Percentiles rank a stretch among this genome's conserved stretches.
These are phyloP conservation scores for Fagopyrum esculentum DNA, from an alignment of 148 eudicot species.

Conservation along the genomic window DNA sequence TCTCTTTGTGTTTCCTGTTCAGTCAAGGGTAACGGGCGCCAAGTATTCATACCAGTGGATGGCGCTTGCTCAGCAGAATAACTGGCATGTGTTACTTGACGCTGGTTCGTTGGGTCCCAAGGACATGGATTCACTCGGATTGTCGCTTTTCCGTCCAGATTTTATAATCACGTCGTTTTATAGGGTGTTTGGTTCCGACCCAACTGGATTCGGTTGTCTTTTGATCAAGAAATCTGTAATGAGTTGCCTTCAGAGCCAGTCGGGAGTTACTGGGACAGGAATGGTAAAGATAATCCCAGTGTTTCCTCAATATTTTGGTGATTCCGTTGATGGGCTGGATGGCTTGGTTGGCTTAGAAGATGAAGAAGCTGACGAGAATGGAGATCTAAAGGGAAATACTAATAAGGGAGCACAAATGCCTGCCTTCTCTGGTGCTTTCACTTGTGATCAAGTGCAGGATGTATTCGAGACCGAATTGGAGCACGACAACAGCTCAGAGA, in stretches of 20 bases:
- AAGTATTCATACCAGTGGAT: constrained; percentile 99
- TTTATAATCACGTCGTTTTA: constrained; percentile 94
- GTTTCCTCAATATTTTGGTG: constrained; percentile 72
- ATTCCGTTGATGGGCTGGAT: constrained; percentile 72
- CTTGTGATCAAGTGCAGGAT: constrained; percentile 87
- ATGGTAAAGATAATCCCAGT: constrained; percentile 90
- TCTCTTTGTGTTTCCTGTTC: constrained; percentile 93
- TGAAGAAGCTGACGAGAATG: constrained; percentile 48
- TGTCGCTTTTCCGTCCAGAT: constrained; percentile 90
- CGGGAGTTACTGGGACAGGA: constrained; percentile 82
- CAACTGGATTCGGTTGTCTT: constrained; percentile 97
- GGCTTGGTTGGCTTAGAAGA: constrained; percentile 48
- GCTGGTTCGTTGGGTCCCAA: constrained; percentile 97
- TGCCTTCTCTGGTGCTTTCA: constrained; percentile 92
- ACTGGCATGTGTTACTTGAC: constrained; percentile 96
- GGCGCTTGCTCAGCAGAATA: constrained; percentile 95
- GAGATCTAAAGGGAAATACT: constrained; percentile 45
- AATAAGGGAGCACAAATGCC: constrained; percentile 64
- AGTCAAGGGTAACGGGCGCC: constrained; percentile 91
- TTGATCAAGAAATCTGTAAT: constrained; percentile 87
- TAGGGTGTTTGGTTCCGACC: constrained; percentile 91
- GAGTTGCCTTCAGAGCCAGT: constrained; percentile 78
- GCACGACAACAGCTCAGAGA: constrained; percentile 75
- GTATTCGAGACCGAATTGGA: constrained; percentile 93
- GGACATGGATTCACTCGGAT: constrained; percentile 97